Conservation (phyloP, 1,284 basidiomycete species). For the Cryptococcus sp. region DNA sequence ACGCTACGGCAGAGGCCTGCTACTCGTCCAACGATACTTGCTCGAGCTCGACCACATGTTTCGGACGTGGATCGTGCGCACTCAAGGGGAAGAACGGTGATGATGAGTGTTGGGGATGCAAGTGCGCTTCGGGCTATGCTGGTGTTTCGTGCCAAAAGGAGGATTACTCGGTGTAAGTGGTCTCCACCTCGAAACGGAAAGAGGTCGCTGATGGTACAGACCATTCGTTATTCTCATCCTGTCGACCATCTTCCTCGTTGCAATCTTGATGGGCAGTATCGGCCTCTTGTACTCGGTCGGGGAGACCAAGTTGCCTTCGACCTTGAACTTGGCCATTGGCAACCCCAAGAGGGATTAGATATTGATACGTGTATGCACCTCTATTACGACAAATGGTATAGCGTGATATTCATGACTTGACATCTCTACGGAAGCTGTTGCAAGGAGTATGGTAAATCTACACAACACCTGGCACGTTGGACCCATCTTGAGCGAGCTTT, state of each 20-base stretch:
- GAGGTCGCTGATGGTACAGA: constrained; percentile 13
- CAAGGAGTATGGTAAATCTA: constrained; percentile 2
- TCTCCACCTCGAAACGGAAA: not conserved
- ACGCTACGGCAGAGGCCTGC: constrained; percentile 20
- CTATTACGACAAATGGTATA: no score
- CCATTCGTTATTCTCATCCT: constrained; percentile 41
- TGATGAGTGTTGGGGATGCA: constrained; percentile 40
- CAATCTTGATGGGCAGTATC: constrained; percentile 25
- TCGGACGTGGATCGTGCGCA: constrained; percentile 30
- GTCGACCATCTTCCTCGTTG: constrained; percentile 32
- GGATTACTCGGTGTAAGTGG: constrained; percentile 38
- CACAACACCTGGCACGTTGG: constrained; percentile 27
- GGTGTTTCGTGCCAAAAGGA: constrained; percentile 38
- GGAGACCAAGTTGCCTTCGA: constrained; percentile 43
- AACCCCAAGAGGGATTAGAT: constrained; percentile 30
- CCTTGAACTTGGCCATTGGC: constrained; percentile 40
- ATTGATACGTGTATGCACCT: no score
- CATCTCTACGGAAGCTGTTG: not conserved
- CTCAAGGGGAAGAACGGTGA: constrained; percentile 20
- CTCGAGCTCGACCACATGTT: constrained; percentile 27
- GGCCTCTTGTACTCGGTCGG: constrained; percentile 36
- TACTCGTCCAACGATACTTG: constrained; percentile 36
- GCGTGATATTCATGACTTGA: no score
- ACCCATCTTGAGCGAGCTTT: constrained; percentile 23
- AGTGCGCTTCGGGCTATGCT: constrained; percentile 29